phyloP scores from a whole-genome alignment of 148 eudicot species.

The Heliosperma pusillum region DNA sequence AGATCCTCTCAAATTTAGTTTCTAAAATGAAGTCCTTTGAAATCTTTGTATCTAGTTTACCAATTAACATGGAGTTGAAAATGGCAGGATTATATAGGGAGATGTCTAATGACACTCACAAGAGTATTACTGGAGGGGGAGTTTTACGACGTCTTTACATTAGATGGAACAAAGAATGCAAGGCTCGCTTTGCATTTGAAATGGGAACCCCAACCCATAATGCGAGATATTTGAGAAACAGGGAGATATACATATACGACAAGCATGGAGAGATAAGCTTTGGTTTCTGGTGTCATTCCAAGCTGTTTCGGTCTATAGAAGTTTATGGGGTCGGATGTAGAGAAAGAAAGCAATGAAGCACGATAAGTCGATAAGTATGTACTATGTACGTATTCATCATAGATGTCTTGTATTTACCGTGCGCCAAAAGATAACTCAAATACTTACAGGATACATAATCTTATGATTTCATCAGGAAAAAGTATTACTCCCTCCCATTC shows the following conservation, averaged over 20 bases:
- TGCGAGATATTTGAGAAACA: slow-evolving; percentile 21
- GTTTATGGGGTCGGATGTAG: too few relatives aligned
- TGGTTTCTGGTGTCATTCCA: neutral
- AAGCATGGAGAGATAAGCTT: neutral
- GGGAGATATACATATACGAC: too few relatives aligned
- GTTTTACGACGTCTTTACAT: slow-evolving; percentile 30
- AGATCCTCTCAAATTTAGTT: neutral
- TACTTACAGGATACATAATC: too few relatives aligned
- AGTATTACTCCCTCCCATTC: too few relatives aligned
- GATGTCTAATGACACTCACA: slow-evolving; percentile 45
- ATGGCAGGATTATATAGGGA: slow-evolving; percentile 41
- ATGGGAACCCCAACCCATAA: slow-evolving; percentile 41
- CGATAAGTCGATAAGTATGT: too few relatives aligned
- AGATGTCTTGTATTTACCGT: too few relatives aligned
- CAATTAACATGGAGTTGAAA: slow-evolving; percentile 9
- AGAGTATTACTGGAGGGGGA: slow-evolving; percentile 41
- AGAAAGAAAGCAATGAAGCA: too few relatives aligned
- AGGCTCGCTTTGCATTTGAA: slow-evolving; percentile 42
- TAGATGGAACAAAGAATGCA: slow-evolving; percentile 40
- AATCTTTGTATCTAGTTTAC: neutral
- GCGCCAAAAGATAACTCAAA: too few relatives aligned
- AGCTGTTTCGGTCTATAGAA: neutral
- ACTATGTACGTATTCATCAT: too few relatives aligned
- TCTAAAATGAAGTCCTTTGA: neutral
- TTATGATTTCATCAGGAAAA: too few relatives aligned